Evolutionary conservation across 192 early-diverging fungal species (phyloP), one percentile per base, ranked within the genome.

Genomic region (Coemansia sp.): DNA sequence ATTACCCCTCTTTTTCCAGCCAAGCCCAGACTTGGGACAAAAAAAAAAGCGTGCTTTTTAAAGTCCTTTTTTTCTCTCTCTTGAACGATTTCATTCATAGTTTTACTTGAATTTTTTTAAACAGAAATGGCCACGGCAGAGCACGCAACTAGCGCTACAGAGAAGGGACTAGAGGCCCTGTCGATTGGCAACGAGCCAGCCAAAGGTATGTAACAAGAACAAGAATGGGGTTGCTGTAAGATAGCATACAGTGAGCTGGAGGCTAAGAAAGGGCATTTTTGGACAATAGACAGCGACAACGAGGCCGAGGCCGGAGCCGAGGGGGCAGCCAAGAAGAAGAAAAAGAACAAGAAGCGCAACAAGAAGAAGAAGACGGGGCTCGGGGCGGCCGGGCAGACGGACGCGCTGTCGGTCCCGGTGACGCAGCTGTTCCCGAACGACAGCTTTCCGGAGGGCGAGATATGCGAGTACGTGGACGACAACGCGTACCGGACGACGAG

Each of bases 401-500:
- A 85, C 35, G 83, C 86, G 18, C 84, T 87, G 4, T 79, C 85
- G 18, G 83, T 89, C 45, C 93, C 94, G 2, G 83, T 99, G 5
- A 84, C 91, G 5, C 83, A 92, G 69, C 77, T 98, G 29, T 97
- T 89, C 77, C 78, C 84, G 38, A 82, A 87, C n/a, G n/a, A n/a
- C 73, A 77, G 82, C 30, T 99, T 88, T 74, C 91, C 94, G 1
- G 84, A 82, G 28, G 95, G 95, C 56, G 85, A 97, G 73, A 73
- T 89, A 29, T 79, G 83, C 65, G 86, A 95, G 25, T 99, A 99
- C 80, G 76, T 77, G 22, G 87, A 97, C 55, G 92, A 95, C 45
- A 97, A 98, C 77, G 65, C 85, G 12, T 89, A 83, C 81, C 87
- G 95, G 60, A 91, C 86, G 0, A 98, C 97, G 0, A 88, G 83